Evolutionary conservation across 768 basidiomycete genomes (phyloP).

Genomic region (Pholiota molesta): DNA sequence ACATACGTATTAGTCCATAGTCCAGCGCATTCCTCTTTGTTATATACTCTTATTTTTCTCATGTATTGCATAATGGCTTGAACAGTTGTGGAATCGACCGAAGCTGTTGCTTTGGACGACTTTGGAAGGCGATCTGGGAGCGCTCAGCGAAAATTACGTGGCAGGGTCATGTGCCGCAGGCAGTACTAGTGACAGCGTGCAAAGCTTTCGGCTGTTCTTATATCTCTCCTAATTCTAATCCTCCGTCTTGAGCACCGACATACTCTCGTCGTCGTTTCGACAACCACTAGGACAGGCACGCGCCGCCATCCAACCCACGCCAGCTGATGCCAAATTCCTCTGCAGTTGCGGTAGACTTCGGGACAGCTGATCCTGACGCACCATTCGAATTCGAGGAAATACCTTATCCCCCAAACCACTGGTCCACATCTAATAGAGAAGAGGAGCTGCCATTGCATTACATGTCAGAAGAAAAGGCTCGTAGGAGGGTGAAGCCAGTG

Average conservation of each 20-base stretch:
- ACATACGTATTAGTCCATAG: conserved; percentile 18
- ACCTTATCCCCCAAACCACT: conserved; percentile 49
- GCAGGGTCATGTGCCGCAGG: conserved; percentile 31
- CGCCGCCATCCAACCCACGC: conserved; percentile 11
- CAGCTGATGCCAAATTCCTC: conserved; percentile 58
- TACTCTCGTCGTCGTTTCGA: conserved; percentile 8
- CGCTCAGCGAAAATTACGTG: conserved; percentile 28
- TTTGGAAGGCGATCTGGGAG: conserved; percentile 10
- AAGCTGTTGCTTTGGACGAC: not conserved
- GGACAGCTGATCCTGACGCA: conserved; percentile 54
- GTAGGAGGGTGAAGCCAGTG: conserved; percentile 42
- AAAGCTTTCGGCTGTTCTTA: not conserved
- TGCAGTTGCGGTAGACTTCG: conserved; percentile 74
- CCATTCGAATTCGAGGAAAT: conserved; percentile 78
- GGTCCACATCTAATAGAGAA: conserved; percentile 31
- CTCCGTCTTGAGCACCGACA: conserved; percentile 1
- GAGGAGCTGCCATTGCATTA: conserved; percentile 53
- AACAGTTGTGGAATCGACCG: conserved; percentile 8
- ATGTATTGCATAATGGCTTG: conserved; percentile 24
- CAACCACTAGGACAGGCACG: conserved; percentile 10
- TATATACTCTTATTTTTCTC: conserved; percentile 12
- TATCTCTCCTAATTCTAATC: conserved; percentile 4
- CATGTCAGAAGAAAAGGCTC: conserved; percentile 70
- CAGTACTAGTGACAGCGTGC: conserved; percentile 1
- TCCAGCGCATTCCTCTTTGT: conserved; percentile 11